Evolutionary conservation across 139 green algal species (phyloP).

Genomic region (Chlamydomonas asymmetrica): DNA sequence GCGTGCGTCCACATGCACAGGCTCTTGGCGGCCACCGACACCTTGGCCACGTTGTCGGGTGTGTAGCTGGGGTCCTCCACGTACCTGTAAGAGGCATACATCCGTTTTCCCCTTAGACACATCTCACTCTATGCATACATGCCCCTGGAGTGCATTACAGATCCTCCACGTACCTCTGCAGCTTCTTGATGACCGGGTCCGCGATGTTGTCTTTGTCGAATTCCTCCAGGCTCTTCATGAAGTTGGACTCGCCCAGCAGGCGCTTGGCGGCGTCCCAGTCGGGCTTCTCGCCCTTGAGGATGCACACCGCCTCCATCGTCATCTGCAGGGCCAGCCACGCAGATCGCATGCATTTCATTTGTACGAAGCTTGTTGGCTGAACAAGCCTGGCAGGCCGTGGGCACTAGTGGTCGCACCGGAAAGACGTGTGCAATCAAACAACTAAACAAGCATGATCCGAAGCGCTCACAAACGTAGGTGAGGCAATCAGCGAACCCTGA

Average conservation of each 20-base stretch:
- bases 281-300: constrained; percentile 76
- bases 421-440: too few species aligned
- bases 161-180: constrained; percentile 48
- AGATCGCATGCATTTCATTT: constrained; percentile 36
- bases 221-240: constrained; percentile 79
- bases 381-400: too few species aligned
- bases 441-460: too few species aligned
- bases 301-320: constrained; percentile 84
- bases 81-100: constrained; percentile 44
- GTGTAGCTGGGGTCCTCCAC: constrained; percentile 65
- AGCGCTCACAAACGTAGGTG: not conserved
- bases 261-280: constrained; percentile 86
- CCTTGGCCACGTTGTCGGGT: constrained; percentile 71
- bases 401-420: too few species aligned
- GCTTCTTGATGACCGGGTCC: constrained; percentile 57
- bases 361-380: not conserved
- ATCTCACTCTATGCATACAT: constrained; percentile 30
- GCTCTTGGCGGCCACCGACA: constrained; percentile 72
- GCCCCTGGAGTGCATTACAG: too few species aligned
- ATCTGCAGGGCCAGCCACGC: too few species aligned
- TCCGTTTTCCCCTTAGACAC: too few species aligned
- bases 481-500: not conserved
- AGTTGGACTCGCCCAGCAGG: constrained; percentile 68
- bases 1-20: constrained; percentile 87
- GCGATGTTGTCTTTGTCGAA: constrained; percentile 87